Evolutionary conservation across 2,329 filamentous ascomycete genomes (phyloP), one percentile per base, ranked within the genome.

Genomic region (Botryotinia globosa): DNA sequence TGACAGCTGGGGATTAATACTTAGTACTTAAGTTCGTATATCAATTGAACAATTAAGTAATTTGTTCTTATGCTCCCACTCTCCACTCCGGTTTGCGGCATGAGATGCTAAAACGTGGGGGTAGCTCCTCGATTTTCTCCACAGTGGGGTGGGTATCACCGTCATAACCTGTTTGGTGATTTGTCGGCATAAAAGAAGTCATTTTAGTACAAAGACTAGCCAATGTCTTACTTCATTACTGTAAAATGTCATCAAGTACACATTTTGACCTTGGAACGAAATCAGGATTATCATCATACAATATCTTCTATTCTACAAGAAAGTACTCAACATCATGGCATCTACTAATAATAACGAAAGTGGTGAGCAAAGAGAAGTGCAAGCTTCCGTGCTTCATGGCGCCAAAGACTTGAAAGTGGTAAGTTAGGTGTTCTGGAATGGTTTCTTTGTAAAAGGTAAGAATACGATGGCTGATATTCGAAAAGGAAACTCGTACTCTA

Each of bases 371-470:
- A 69, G 74, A 32, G 66, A 77, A 66, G 77, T 80, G 29, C 73
- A 79, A 70, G 79, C 79, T 62, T 79, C 78, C 9, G 79, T 81
- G 4, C 74, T 81, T 20, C 79, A 81, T 67, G 80, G 79, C 18
- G 74, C 76, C 32, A 80, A 81, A 69, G 79, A 80, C 44, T 74
- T 81, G 70, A 77, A 78, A 68, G 74, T 81, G 39, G 80, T 81
- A 72, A 72, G 75, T 77, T 76, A 18, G 45, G 45, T 16, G 18
- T 48, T 66, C 34, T 59, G 16, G 29, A 54, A 2, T 29, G 18
- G 4, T 56, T n/a, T 32, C 6, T 59, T 18, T n/a, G 48, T 34
- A 0, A 18, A 29, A 62, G 42, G 22, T 20, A 69, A 32, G 64
- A 42, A 69, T 29, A 45, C 7, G 12, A 20, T 12, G 14, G n/a